Conservation (phyloP, 2,329 filamentous ascomycete species). For the Paecilomyces fulvus region DNA sequence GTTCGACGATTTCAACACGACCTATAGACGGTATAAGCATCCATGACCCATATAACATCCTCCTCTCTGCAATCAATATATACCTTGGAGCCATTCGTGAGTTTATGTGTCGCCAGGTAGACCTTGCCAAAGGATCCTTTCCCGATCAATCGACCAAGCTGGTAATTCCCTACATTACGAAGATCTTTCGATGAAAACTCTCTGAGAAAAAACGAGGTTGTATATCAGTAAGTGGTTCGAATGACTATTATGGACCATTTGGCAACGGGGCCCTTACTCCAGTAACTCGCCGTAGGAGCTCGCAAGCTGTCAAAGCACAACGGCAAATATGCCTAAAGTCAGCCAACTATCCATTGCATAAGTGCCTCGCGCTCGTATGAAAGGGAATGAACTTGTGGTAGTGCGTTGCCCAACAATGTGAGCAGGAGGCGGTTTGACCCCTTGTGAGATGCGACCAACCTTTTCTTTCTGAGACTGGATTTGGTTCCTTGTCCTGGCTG, state of each 20-base stretch:
- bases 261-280: constrained; percentile 53
- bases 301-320: constrained; percentile 59
- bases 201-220: constrained; percentile 41
- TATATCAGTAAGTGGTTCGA: background rate
- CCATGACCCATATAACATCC: background rate
- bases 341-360: constrained; percentile 8
- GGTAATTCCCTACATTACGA: constrained; percentile 89
- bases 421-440: background rate
- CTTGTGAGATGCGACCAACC: constrained; percentile 18
- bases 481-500: constrained; percentile 38
- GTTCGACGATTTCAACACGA: constrained; percentile 95
- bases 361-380: background rate
- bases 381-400: background rate
- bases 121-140: constrained; percentile 99
- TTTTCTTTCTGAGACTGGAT: constrained; percentile 52
- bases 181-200: constrained; percentile 92
- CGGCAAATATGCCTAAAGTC: constrained; percentile 4
- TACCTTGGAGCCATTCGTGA: constrained; percentile 97
- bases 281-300: constrained; percentile 94
- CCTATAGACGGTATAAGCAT: constrained; percentile 43
- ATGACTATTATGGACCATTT: background rate
- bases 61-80: background rate
- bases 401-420: background rate
- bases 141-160: constrained; percentile 81
- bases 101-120: constrained; percentile 90